Evolutionary conservation across 371 early-diverging fungal species (phyloP), one percentile per base, ranked within the genome.

Genomic region (Apophysomyces elegans): DNA sequence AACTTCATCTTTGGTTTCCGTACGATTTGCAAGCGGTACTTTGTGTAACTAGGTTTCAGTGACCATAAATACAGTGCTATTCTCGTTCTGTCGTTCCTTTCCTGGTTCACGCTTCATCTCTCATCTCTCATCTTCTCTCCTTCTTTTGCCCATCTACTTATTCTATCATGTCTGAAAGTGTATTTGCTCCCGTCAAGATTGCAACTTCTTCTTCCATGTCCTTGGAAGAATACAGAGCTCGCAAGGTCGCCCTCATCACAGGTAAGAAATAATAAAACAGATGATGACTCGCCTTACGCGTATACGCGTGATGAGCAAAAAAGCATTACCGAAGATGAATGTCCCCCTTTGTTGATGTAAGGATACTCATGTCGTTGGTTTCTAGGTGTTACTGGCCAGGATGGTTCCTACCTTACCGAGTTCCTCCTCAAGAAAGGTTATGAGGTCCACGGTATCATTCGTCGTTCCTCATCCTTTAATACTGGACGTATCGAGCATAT

Each of bases 321-420:
- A 26, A 78, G 85, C 57, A 77, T 86, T 58, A 84, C 86, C 18
- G 60, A 18, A 54, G 7, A 26, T 16, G 41, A 56, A 7, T 43
- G 13, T 37, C 4, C 18, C 18, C 32, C 21, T n/a, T 4, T n/a
- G 21, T 50, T 50, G 21, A 21, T 9, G 8, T 6, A 21, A 12
- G 41, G 18, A 5, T 1, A 44, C 18, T 21, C 36, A 37, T 26
- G 12, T 21, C 2, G 5, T 39, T 14, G 50, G 45, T 16, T 32
- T 9, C 12, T 46, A 88, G 91, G 91, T 73, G 90, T 92, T 66
- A 92, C 91, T 62, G 93, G 93, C 45, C 93, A 92, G 73, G 93
- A 91, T 70, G 93, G 93, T 47, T 86, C 86, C 35, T 93, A 91
- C 74, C 77, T 93, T 37, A 84, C 91, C 5, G 93, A 91, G 74